Evolutionary conservation across 305 asterid species (phyloP).

Genomic region (Petunia hybrid): DNA sequence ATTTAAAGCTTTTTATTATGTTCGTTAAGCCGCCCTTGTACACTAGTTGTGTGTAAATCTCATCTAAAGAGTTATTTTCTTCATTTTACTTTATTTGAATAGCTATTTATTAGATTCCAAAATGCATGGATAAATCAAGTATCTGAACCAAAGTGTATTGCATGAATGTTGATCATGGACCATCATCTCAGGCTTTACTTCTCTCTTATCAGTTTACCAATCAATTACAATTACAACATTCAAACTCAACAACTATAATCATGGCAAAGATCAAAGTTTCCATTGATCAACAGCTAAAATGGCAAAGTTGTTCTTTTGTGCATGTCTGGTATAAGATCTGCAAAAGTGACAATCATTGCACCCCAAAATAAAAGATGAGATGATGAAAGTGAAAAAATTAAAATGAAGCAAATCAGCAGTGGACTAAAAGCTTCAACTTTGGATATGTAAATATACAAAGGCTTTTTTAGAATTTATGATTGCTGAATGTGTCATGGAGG

Average conservation of each 20-base stretch:
- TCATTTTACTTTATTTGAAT: neutral
- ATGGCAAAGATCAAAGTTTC: conserved; percentile 19
- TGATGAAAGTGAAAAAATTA: conserved; percentile 10
- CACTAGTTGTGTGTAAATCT: too few species aligned
- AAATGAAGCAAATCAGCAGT: conserved; percentile 30
- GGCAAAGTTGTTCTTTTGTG: conserved; percentile 33
- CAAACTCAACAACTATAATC: conserved; percentile 18
- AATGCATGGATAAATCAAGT: neutral
- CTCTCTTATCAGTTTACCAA: conserved; percentile 23
- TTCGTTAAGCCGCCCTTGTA: too few species aligned
- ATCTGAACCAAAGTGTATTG: neutral
- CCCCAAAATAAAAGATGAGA: conserved; percentile 30
- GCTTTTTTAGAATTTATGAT: conserved; percentile 33
- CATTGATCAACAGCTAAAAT: conserved; percentile 20
- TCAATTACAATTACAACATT: conserved; percentile 25
- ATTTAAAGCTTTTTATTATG: too few species aligned
- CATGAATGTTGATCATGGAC: neutral
- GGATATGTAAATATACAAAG: conserved; percentile 32
- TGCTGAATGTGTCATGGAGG: conserved; percentile 33
- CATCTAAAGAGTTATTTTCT: neutral
- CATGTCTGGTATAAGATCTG: conserved; percentile 26
- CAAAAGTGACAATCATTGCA: conserved; percentile 27
- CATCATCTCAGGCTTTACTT: conserved; percentile 28
- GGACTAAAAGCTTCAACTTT: conserved; percentile 43
- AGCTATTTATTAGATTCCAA: neutral